Evolutionary conservation across 257 asterid species (phyloP).

Genomic region (Echium plantagineum): DNA sequence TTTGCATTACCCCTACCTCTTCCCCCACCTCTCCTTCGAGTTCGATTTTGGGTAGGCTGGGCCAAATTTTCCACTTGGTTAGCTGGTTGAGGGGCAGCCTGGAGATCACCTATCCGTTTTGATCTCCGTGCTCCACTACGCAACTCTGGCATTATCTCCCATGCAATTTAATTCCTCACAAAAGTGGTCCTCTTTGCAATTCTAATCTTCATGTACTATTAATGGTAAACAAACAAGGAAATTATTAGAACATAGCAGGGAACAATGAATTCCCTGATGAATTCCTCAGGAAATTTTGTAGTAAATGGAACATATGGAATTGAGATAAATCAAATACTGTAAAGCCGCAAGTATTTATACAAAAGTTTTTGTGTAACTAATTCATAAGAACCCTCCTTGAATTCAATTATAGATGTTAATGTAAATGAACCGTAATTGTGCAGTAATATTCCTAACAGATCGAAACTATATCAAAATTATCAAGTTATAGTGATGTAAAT

Average conservation of each 20-base stretch:
- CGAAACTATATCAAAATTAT: too few species aligned
- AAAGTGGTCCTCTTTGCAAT: constrained; percentile 30
- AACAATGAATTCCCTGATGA: too few species aligned
- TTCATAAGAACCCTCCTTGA: too few species aligned
- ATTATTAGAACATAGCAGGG: background rate
- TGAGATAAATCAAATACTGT: too few species aligned
- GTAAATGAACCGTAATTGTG: too few species aligned
- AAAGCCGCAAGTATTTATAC: too few species aligned
- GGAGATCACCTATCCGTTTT: constrained; percentile 99
- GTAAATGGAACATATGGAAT: too few species aligned
- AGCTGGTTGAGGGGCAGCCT: constrained; percentile 64
- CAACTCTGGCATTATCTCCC: constrained; percentile 99
- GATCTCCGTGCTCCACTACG: constrained; percentile 99
- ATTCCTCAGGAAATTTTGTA: too few species aligned
- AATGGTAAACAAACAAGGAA: constrained; percentile 1
- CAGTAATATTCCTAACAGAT: too few species aligned
- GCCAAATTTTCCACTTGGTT: constrained; percentile 58
- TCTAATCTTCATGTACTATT: constrained; percentile 21
- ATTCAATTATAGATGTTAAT: too few species aligned
- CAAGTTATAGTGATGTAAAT: too few species aligned
- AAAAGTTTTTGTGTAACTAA: too few species aligned
- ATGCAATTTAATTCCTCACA: constrained; percentile 66
- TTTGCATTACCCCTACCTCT: constrained; percentile 92
- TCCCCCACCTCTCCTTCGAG: constrained; percentile 63
- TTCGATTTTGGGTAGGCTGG: constrained; percentile 60